Base-by-base conservation (phyloP, 768 basidiomycete species). In the Termitomyces bulborhizus region DNA sequence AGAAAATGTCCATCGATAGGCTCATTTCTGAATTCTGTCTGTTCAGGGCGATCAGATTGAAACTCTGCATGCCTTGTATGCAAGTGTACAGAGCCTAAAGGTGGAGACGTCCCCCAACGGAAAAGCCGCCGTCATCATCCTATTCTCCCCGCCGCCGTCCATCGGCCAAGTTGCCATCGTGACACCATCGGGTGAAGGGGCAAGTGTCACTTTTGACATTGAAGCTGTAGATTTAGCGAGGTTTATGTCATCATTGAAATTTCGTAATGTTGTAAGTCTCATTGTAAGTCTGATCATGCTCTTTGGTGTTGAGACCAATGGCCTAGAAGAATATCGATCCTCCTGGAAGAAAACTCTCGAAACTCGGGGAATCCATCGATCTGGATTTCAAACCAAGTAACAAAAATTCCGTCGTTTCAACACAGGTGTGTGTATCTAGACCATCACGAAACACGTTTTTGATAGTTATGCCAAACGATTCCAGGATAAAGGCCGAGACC, bases 41-140 rank as follows among this genome's bases (percentile, higher is more conserved):
- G 46, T 46, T 24, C 12, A 65, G 64, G 77, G 73, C 16, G 80
- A 78, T 55, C 63, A 69, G 43, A 73, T 78, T 43, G 84, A 85
- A 40, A 81, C 80, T 4, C 66, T 85, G 21, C 71, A 75, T 50
- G 66, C 81, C 3, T 67, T 69, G 3, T 84, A 78, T 63, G 39
- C 63, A 0, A 68, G 64, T 18, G 56, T 79, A 21, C 55, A 62
- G 32, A 56, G 46, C 6, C 50, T 68, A 12, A 61, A 59, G 26
- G 59, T 68, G 45, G 64, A 64, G n/a, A 66, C 55, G 53, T 59
- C 42, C 34, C 70, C 27, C 50, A 64, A 60, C 53, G 62, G 41
- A 4, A 66, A 67, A 16, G 62, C 65, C 18, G 53, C 62, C 26
- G 66, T 80, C 47, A 68, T 56, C 41, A 55, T 74, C 24, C 48